Evolutionary conservation across 2,329 filamentous ascomycete genomes (phyloP).

Genomic region (Diaporthe sp.): DNA sequence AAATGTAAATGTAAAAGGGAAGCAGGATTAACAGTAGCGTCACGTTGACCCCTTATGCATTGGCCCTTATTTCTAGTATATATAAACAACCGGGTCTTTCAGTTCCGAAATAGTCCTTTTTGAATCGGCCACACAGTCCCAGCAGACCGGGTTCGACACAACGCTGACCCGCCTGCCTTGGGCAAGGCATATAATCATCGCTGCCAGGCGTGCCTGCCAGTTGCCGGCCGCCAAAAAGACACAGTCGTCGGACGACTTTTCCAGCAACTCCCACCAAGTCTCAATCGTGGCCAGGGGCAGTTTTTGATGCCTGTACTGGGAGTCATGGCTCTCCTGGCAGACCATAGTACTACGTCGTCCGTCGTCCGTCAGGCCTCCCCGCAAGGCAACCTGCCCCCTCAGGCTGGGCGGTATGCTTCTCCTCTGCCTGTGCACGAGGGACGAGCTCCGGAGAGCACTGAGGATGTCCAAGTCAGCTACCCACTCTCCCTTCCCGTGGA

Average conservation of each 20-base stretch:
- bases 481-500: neutral
- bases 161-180: neutral
- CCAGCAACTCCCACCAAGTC: neutral
- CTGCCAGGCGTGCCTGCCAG: neutral
- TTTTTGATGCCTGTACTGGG: neutral
- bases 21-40: no score
- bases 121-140: neutral
- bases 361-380: neutral
- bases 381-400: neutral
- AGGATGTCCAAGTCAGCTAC: constrained; percentile 12
- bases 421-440: neutral
- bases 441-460: neutral
- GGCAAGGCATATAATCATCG: neutral
- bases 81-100: neutral
- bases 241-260: neutral
- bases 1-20: no score
- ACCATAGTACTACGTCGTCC: neutral
- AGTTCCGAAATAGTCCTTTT: neutral
- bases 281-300: neutral
- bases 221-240: neutral
- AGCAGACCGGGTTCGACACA: neutral
- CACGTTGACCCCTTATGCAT: no score
- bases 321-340: neutral
- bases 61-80: neutral
- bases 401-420: neutral